Conservation (phyloP, 352 stramenopile species). For the Pythium sukuiense region DNA sequence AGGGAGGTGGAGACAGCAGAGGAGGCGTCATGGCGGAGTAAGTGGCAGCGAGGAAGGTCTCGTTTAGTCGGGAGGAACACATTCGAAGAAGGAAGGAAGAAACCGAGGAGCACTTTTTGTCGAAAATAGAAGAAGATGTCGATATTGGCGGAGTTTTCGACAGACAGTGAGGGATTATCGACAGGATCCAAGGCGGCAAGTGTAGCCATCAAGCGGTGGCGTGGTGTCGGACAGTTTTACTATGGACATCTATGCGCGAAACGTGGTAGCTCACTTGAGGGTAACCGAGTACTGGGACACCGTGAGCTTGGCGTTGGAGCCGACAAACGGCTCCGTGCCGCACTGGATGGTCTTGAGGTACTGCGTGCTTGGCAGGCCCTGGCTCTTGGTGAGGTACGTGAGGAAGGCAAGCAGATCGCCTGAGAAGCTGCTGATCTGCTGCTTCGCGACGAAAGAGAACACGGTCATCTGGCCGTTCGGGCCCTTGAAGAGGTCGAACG, state of each 20-base stretch:
- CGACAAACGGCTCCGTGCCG: constrained; percentile 38
- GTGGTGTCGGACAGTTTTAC: no score
- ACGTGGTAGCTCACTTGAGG: neutral
- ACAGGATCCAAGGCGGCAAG: neutral
- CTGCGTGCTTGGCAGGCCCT: constrained; percentile 30
- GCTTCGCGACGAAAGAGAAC: constrained; percentile 37
- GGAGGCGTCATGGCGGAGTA: neutral
- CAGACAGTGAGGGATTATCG: neutral
- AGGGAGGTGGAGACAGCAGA: neutral
- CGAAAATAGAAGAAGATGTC: neutral
- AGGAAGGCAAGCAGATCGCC: constrained; percentile 36
- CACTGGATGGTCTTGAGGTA: constrained; percentile 32
- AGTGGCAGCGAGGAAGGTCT: neutral
- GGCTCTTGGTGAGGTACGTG: constrained; percentile 28
- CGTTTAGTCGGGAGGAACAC: no score
- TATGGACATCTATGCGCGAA: no score
- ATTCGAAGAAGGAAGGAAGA: no score
- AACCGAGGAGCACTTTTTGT: neutral
- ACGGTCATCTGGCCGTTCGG: constrained; percentile 39
- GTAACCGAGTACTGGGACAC: neutral
- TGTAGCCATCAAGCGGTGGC: neutral
- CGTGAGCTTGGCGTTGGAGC: constrained; percentile 13
- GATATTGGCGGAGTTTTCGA: neutral
- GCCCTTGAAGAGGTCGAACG: constrained; percentile 37
- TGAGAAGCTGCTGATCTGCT: constrained; percentile 16